These are phyloP conservation scores for Penicillium sp. DNA, from an alignment of 2,329 filamentous ascomycete genomes.

Conservation along the genomic window DNA sequence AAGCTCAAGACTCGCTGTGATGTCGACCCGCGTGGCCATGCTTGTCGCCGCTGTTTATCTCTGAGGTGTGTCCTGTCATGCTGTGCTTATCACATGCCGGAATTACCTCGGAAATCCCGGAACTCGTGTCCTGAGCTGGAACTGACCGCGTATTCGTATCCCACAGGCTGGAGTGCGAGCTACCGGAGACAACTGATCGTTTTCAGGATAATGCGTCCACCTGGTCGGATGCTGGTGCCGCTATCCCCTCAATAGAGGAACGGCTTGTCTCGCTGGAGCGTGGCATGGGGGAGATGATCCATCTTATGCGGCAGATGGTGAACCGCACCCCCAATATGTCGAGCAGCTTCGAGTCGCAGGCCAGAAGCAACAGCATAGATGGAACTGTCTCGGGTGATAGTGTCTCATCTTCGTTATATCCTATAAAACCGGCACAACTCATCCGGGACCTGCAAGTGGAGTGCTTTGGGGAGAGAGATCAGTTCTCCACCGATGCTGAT, in stretches of 20 bases:
- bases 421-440: slow-evolving; percentile 33
- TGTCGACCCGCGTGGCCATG: slow-evolving; percentile 36
- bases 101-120: neutral
- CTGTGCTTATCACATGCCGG: neutral
- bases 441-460: slow-evolving; percentile 36
- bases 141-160: slow-evolving; percentile 10
- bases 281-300: slow-evolving; percentile 38
- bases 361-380: slow-evolving; percentile 26
- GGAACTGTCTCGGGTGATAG: slow-evolving; percentile 24
- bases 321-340: slow-evolving; percentile 25
- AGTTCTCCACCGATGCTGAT: slow-evolving; percentile 23
- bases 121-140: neutral
- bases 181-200: slow-evolving; percentile 36
- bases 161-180: slow-evolving; percentile 35
- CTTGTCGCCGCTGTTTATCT: slow-evolving; percentile 39
- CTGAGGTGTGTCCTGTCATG: slow-evolving; percentile 29
- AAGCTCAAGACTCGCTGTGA: slow-evolving; percentile 42
- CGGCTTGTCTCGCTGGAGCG: slow-evolving; percentile 34
- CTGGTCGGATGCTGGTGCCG: slow-evolving; percentile 33
- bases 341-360: slow-evolving; percentile 19
- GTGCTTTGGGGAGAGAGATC: slow-evolving; percentile 30
- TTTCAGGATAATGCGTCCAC: slow-evolving; percentile 33
- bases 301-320: slow-evolving; percentile 35
- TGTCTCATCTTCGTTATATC: slow-evolving; percentile 20
- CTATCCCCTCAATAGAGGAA: slow-evolving; percentile 37